Conservation (phyloP, 371 early-diverging fungal genomes). For the Syncephalastrum monosporum region DNA sequence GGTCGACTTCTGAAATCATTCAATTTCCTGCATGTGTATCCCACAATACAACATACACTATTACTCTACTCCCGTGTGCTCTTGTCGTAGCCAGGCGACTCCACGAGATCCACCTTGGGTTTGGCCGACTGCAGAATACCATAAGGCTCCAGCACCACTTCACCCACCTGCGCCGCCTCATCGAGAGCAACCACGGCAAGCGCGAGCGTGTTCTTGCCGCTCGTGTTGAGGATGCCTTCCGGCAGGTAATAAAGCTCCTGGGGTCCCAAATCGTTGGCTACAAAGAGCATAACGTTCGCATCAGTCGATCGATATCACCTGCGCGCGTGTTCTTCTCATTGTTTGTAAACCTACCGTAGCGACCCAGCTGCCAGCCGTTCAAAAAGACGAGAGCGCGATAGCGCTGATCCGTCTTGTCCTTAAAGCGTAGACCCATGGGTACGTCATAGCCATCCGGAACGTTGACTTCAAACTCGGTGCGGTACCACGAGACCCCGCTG, state of each 20-base stretch:
- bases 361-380: no score
- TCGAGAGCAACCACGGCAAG: constrained; percentile 19
- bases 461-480: constrained; percentile 9
- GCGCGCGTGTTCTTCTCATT: no score
- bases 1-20: no score
- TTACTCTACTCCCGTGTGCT: neutral
- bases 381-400: no score
- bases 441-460: constrained; percentile 8
- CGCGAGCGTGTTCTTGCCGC: constrained; percentile 19
- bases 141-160: constrained; percentile 15
- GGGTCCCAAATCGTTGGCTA: constrained; percentile 23
- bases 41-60: no score
- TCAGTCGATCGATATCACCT: no score
- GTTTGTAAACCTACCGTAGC: no score
- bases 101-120: constrained; percentile 9
- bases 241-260: constrained; percentile 20
- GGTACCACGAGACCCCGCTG: constrained; percentile 13
- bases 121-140: constrained; percentile 12
- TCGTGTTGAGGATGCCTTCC: constrained; percentile 24
- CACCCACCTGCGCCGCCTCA: constrained; percentile 12
- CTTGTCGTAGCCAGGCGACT: constrained; percentile 15
- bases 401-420: no score
- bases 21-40: no score
- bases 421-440: constrained; percentile 1
- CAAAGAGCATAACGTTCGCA: no score